Evolutionary conservation across 1,284 basidiomycete genomes (phyloP), one percentile per base, ranked within the genome.

Genomic region (Leccinum idahoense): DNA sequence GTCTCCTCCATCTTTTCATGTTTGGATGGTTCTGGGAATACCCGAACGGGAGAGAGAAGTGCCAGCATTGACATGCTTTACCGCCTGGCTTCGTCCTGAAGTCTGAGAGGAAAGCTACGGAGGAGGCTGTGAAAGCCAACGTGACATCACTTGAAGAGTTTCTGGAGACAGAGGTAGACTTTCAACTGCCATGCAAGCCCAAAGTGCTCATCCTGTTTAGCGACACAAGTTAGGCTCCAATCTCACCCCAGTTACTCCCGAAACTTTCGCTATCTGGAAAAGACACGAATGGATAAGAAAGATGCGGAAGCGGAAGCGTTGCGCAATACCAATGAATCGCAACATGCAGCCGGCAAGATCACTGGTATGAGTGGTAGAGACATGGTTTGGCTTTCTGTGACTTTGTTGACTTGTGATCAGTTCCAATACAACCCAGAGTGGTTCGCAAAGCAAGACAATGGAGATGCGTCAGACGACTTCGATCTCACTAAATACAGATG

Each of bases 371-470:
- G 92, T 64, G 96, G 96, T 61, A 85, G 94, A 77, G 97, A 99
- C 37, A 39, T 58, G 49, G 46, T 57, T 62, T 20, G 66, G 7
- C 55, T 61, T 32, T 49, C 18, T 41, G 63, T 32, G 39, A 49
- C 56, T 26, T 56, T 20, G 61, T 46, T 68, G 44, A 66, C 63
- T 61, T 57, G 64, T 68, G 46, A 62, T 7, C 67, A 92, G 92
- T 96, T 96, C 84, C 88, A 93, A 77, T 96, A 94, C 83, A 96
- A 98, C 76, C 93, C 94, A 15, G 93, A 98, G 72, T 92, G 96
- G 88, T 94, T 96, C 79, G 87, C 85, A 68, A 94, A 95, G 70
- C 86, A 88, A 63, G 92, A 93, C 15, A 92, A 89, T 6, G 90
- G 86, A 68, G 85, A 85, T 44, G 89, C 85, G 66, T 78, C 71